Evolutionary conservation across 2,329 filamentous ascomycete species (phyloP).

Genomic region (Fusarium sp.): DNA sequence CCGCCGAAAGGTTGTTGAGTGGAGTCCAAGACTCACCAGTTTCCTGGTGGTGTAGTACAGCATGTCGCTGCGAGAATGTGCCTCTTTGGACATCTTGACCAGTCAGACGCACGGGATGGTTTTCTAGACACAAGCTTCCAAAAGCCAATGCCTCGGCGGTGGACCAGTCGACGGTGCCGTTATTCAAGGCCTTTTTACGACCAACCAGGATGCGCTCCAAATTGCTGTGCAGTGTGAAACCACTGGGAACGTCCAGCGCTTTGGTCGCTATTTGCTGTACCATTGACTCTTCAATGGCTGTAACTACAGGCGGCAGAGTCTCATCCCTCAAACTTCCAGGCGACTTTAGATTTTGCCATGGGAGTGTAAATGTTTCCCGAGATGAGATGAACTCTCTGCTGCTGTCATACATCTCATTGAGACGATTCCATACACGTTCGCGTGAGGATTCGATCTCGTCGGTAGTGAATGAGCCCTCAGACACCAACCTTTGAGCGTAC

Average conservation of each 20-base stretch:
- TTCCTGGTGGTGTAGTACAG: conserved; percentile 96
- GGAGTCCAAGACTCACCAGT: conserved; percentile 92
- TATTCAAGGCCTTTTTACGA: too few species aligned
- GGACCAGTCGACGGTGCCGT: conserved; percentile 96
- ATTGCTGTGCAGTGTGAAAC: conserved; percentile 90
- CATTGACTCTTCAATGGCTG: conserved; percentile 83
- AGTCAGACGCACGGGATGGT: conserved; percentile 94
- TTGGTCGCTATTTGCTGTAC: conserved; percentile 85
- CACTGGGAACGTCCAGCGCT: conserved; percentile 82
- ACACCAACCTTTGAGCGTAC: conserved; percentile 88
- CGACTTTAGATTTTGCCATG: too few species aligned
- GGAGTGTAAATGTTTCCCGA: too few species aligned
- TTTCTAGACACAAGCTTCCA: conserved; percentile 87
- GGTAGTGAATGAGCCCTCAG: conserved; percentile 94
- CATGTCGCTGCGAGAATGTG: conserved; percentile 97
- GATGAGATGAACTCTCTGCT: too few species aligned
- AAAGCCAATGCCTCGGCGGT: conserved; percentile 96
- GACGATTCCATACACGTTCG: too few species aligned
- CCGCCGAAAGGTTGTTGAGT: conserved; percentile 84
- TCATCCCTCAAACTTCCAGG: too few species aligned
- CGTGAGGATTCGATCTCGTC: too few species aligned
- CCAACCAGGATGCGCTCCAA: conserved; percentile 92
- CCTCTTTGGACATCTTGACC: conserved; percentile 99
- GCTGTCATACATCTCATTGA: too few species aligned
- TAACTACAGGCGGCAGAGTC: too few species aligned